Conservation (phyloP, 1,284 basidiomycete species). For the Cutaneotrichosporon cavernicola region DNA sequence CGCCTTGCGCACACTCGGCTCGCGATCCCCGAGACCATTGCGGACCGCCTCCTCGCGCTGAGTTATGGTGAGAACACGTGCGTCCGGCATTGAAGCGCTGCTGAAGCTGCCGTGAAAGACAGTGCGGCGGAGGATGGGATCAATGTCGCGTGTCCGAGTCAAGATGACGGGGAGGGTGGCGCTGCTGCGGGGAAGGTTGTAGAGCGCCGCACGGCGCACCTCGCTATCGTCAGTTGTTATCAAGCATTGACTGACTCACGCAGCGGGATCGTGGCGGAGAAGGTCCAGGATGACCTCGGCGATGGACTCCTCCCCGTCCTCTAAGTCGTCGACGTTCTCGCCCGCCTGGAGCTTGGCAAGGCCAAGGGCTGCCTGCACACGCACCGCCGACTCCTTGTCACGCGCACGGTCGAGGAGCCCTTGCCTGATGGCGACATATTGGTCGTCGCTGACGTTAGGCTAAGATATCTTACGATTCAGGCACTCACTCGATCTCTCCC, state of each 20-base stretch:
- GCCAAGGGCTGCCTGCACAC: constrained; percentile 80
- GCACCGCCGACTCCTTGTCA: constrained; percentile 81
- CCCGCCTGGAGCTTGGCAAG: constrained; percentile 78
- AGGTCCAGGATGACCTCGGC: constrained; percentile 70
- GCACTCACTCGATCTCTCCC: constrained; percentile 76
- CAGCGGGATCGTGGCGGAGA: constrained; percentile 70
- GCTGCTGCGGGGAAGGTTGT: constrained; percentile 69
- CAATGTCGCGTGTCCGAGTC: constrained; percentile 78
- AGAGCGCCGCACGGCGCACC: constrained; percentile 80
- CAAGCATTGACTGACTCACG: constrained; percentile 59
- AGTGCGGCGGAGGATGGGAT: constrained; percentile 75
- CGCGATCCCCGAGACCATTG: constrained; percentile 84
- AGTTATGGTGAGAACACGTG: constrained; percentile 67
- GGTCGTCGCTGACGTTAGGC: constrained; percentile 65
- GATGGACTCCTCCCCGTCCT: constrained; percentile 65
- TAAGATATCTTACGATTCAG: too few relatives aligned
- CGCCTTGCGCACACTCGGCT: constrained; percentile 74
- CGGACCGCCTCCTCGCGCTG: constrained; percentile 76
- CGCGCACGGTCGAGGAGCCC: constrained; percentile 72
- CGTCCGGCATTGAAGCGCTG: constrained; percentile 61
- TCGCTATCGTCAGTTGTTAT: constrained; percentile 60
- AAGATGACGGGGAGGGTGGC: constrained; percentile 69
- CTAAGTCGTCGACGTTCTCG: constrained; percentile 67
- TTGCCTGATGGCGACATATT: constrained; percentile 67
- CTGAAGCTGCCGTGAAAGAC: constrained; percentile 68